Conservation (phyloP, 129 eudicot species). For the Deinandra increscens region DNA sequence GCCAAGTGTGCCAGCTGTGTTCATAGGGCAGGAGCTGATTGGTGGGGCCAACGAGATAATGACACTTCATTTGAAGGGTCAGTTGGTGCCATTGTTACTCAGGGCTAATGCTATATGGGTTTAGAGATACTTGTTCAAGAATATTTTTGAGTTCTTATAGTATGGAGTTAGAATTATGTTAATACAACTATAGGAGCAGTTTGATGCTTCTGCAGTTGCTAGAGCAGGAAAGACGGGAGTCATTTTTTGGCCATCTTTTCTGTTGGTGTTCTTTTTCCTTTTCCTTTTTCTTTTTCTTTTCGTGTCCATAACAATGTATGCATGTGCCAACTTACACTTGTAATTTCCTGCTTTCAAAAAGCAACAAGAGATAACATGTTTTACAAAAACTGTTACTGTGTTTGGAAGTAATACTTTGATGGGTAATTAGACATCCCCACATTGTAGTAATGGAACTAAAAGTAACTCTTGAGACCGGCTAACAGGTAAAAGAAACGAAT, state of each 20-base stretch:
- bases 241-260: conserved; percentile 23
- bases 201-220: conserved; percentile 28
- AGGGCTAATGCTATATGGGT: conserved; percentile 82
- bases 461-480: not conserved
- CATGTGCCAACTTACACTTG: conserved; percentile 26
- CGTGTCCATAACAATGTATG: conserved; percentile 23
- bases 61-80: conserved; percentile 66
- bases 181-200: conserved; percentile 32
- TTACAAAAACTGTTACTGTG: conserved; percentile 5
- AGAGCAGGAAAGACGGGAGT: conserved; percentile 36
- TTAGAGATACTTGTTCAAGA: conserved; percentile 28
- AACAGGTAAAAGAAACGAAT: not conserved
- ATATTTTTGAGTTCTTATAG: conserved; percentile 7
- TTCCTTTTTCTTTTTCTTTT: not conserved
- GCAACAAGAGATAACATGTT: conserved; percentile 21
- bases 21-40: conserved; percentile 51
- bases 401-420: conserved; percentile 11
- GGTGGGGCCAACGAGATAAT: conserved; percentile 82
- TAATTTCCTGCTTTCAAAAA: conserved; percentile 18
- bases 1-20: conserved; percentile 69
- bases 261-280: not conserved
- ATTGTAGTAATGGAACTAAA: conserved; percentile 1
- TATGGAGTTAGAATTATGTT: conserved; percentile 25
- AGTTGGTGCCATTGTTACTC: conserved; percentile 63
- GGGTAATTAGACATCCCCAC: not conserved